Base-by-base conservation (phyloP, 192 early-diverging fungal genomes). In the Chytriomyces sp. region DNA sequence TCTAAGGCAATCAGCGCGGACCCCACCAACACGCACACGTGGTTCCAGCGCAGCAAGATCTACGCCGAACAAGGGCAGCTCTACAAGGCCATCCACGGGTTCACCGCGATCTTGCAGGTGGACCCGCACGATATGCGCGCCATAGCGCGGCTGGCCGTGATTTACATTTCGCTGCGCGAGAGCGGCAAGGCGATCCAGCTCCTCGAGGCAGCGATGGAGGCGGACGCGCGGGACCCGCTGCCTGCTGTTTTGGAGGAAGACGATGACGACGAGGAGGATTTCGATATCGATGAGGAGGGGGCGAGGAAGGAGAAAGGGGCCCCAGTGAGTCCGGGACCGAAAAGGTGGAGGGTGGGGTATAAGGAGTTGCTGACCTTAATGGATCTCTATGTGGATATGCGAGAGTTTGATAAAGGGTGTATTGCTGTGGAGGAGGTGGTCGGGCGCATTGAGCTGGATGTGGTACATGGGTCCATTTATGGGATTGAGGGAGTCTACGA, bases 351-450 rank as follows among this genome's bases (percentile, higher is more conserved):
- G 8, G 80, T 95, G 68, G 81, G 92, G 65, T 93, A 88, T 74
- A 85, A 93, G 37, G 95, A 96, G 59, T 72, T 99, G 32, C 91
- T 94, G 75, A 92, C 93, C 81, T 75, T 96, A 54, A 88, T 89
- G 38, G 94, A 97, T 68, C 77, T 98, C 12, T 94, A 94, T 60
- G 84, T 97, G 19, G 84, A 92, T 64, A 77, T 83, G 32, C 84
- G 85, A 39, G 92, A 95, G 61, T 94, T 92, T 72, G 89, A 91
- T 52, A 83, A 84, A 52, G 87, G 89, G 4, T 74, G 94, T 0
- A 75, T 79, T 19, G 84, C 88, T 32, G 88, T 97, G 62, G 91
- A 93, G 62, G 81, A 75, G 2, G 92, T 91, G 22, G 75, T 87
- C 0, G 81, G 92, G 32, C 83, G 89, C 52, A 65, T 77, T 7